Base-by-base conservation (phyloP, 176 grass and related monocot species). In the Olyra latifolia region DNA sequence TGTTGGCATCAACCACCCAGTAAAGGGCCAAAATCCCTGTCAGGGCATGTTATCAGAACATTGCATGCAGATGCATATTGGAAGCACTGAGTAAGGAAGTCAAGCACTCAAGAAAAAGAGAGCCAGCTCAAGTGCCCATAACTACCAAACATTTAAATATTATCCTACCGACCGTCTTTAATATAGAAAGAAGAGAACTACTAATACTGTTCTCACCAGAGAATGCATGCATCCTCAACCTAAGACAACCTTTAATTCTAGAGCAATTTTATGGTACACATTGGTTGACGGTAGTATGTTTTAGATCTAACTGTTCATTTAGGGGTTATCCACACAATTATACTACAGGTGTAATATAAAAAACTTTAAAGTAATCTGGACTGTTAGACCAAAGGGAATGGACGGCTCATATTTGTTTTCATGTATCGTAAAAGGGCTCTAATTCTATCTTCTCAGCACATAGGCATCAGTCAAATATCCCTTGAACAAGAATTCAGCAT, bases 11-110 rank as follows among this genome's bases (percentile, higher is more conserved):
- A 84, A 82, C 49, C 79, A 24, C 90, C 92, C 84, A 89, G 80
- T 77, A 74, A 78, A 92, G 77, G 82, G 82, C 92, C 92, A 95
- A 88, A 69, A 98, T 98, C 93, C 93, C 96, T 98, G 90, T 85
- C 82, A 85, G 92, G 90, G 90, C 92, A 95, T 87, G 96, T 98
- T 98, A 98, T 98, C 89, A 98, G 92, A 95, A 91, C 77, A 87
- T 75, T 45, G 71, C 60, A 75, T 47, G 45, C 39, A 27, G 23
- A 32, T 24, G 40, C 14, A 19, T 50, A 65, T 17, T 48, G 44
- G 38, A 87, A 57, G 13, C 29, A 41, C 52, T 2, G 15, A 52
- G 15, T 39, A 80, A 85, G 5, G 29, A 65, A 65, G 71, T 10
- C 3, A 38, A 42, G 22, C 8, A 20, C 75, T 70, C n/a, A 40